phyloP scores from a whole-genome alignment of 352 stramenopile species.

The Phytophthora podocarpi region DNA sequence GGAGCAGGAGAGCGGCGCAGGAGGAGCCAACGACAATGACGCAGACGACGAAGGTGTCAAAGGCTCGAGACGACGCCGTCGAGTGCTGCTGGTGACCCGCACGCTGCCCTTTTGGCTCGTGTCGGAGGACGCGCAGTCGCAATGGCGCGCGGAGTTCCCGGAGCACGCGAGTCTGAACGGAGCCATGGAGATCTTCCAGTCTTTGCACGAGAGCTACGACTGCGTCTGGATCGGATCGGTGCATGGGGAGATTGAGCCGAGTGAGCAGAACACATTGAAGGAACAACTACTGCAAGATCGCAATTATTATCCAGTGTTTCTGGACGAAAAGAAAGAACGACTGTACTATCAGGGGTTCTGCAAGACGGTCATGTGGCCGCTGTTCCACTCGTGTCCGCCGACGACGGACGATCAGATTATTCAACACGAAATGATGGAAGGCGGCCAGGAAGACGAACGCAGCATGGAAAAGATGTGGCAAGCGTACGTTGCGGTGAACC shows the following conservation, averaged over 20 bases:
- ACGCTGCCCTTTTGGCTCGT: constrained; percentile 80
- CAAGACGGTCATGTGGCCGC: constrained; percentile 91
- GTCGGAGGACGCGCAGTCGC: constrained; percentile 77
- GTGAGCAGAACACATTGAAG: constrained; percentile 81
- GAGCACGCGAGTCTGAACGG: constrained; percentile 75
- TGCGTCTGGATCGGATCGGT: constrained; percentile 87
- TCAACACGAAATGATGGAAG: constrained; percentile 60
- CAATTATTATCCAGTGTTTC: constrained; percentile 91
- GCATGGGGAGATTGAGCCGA: constrained; percentile 79
- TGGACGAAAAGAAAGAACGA: constrained; percentile 83
- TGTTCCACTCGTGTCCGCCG: constrained; percentile 89
- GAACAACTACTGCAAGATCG: constrained; percentile 90
- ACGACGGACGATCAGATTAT: constrained; percentile 80
- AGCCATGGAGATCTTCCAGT: constrained; percentile 80
- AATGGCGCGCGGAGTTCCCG: constrained; percentile 83
- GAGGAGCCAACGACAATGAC: constrained; percentile 23
- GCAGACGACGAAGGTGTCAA: constrained; percentile 36
- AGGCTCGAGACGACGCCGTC: constrained; percentile 47
- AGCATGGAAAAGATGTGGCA: constrained; percentile 89
- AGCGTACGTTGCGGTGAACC: constrained; percentile 89
- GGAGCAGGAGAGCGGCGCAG: constrained; percentile 54
- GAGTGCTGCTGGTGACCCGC: constrained; percentile 78
- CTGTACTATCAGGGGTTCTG: constrained; percentile 93
- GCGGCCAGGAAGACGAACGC: constrained; percentile 53
- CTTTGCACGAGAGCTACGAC: constrained; percentile 79